Percentiles rank a stretch among this genome's conserved stretches.
Conservation (phyloP, 148 eudicot genomes). For the Chenopodium quinoa region DNA sequence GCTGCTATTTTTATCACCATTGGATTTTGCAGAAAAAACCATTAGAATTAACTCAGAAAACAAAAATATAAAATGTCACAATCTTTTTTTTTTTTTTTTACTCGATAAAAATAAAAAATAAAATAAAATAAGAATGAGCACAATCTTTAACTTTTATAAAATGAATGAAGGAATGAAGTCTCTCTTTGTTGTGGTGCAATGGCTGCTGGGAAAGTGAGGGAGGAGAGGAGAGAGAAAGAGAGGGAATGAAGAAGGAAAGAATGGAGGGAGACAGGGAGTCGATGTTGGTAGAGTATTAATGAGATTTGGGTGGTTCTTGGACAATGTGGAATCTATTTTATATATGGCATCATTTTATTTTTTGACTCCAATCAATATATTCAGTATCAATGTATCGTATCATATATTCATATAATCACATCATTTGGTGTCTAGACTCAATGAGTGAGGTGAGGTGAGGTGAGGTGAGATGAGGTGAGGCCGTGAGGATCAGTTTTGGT, state of each 20-base stretch:
- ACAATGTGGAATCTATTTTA: not conserved
- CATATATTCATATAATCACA: too few relatives aligned
- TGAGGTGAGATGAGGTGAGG: not conserved
- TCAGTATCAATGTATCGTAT: too few relatives aligned
- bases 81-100: not conserved
- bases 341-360: not conserved
- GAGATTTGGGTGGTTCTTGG: slow-evolving; percentile 22
- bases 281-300: slow-evolving; percentile 27
- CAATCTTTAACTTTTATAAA: not conserved
- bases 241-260: not conserved
- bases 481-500: too few relatives aligned
- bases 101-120: not conserved
- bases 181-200: not conserved
- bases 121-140: not conserved
- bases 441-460: not conserved
- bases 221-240: not conserved
- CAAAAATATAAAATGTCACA: not conserved
- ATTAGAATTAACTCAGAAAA: not conserved
- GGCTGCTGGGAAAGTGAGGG: not conserved
- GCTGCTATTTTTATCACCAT: not conserved
- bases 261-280: not conserved
- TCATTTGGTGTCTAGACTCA: too few relatives aligned
- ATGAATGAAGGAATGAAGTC: too few relatives aligned
- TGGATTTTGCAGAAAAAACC: slow-evolving; percentile 29
- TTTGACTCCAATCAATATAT: too few relatives aligned